phyloP scores from a whole-genome alignment of 1,139 yeast species.

The Yamadazyma siamensis region DNA sequence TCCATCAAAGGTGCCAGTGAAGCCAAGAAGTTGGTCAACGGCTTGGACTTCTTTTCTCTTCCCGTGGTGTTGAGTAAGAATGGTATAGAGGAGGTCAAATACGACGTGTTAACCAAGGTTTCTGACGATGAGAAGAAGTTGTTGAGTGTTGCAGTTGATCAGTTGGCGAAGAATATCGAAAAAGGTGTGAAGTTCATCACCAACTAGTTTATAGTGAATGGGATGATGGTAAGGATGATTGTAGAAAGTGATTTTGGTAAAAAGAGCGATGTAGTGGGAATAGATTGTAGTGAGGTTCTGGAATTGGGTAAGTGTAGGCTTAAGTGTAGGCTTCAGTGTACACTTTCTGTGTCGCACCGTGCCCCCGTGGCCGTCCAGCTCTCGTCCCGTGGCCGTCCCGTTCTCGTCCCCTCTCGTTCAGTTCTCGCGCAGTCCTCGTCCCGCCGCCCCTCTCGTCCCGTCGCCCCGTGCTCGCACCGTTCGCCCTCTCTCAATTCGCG shows the following conservation, averaged over 20 bases:
- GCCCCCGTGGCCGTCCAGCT: not conserved
- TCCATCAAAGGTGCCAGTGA: conserved; percentile 64
- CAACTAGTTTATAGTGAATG: conserved; percentile 5
- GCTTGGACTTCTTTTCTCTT: conserved; percentile 90
- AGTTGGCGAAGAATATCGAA: conserved; percentile 68
- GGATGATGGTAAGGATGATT: no score
- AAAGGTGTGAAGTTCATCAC: conserved; percentile 47
- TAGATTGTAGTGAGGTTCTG: no score
- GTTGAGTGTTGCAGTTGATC: conserved; percentile 77
- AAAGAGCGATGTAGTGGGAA: no score
- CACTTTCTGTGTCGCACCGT: not conserved
- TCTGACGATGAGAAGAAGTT: conserved; percentile 67
- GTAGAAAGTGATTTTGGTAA: no score
- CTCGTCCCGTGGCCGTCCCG: not conserved
- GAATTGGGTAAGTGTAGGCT: not conserved
- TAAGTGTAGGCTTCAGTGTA: not conserved
- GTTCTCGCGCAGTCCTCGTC: not conserved
- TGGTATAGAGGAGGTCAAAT: conserved; percentile 72
- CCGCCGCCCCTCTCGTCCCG: not conserved
- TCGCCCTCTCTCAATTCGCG: not conserved
- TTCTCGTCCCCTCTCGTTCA: not conserved
- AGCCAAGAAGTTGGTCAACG: conserved; percentile 68
- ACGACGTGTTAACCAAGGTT: conserved; percentile 49
- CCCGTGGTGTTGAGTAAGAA: conserved; percentile 85
- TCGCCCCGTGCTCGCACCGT: not conserved